Evolutionary conservation across 2,329 filamentous ascomycete species (phyloP), one percentile per base, ranked within the genome.

Genomic region (Ascocoryne sarcoides): DNA sequence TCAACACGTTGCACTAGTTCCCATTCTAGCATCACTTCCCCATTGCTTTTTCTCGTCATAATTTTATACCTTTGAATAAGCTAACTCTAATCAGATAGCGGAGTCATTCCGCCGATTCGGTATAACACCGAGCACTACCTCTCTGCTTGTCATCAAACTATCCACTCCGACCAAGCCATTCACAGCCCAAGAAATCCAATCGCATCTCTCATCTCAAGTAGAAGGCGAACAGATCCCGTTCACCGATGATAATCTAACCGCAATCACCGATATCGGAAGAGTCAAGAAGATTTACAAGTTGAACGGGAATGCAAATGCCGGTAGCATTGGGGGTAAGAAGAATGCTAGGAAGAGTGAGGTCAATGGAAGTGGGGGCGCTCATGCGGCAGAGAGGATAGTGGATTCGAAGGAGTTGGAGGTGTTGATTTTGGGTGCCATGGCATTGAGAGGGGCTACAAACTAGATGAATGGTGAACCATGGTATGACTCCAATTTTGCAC

Each of bases 91-190:
- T 36, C 26, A 93, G 87, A 96, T 98, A 56, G 76, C 87, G 37
- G 89, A 95, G 53, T 82, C 88, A 0, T 96, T 96, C 63, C 82
- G 86, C 21, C 81, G 82, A 39, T 95, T 92, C 57, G 92, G 92
- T 35, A 79, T 96, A 43, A 69, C 75, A 1, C 76, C 85, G 10
- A 65, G 69, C 9, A 92, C 83, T 2, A 79, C 71, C 32, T 64
- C 80, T 51, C 63, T 98, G n/a, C 66, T 95, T 2, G 79, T 85
- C 5, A 70, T 95, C 55, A 96, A 95, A 60, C 70, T 96, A 17
- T 72, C 79, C 8, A 68, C 71, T 12, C 66, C 68, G 0, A 62
- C 66, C 34, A 59, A 63, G 23, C 62, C 67, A 34, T 65, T 68
- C 4, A 58, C 65, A 34, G 63, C 75, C 26, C 65, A 71, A 14